phyloP scores from a whole-genome alignment of 2,329 filamentous ascomycete genomes.

The Diaporthe aspalathi region DNA sequence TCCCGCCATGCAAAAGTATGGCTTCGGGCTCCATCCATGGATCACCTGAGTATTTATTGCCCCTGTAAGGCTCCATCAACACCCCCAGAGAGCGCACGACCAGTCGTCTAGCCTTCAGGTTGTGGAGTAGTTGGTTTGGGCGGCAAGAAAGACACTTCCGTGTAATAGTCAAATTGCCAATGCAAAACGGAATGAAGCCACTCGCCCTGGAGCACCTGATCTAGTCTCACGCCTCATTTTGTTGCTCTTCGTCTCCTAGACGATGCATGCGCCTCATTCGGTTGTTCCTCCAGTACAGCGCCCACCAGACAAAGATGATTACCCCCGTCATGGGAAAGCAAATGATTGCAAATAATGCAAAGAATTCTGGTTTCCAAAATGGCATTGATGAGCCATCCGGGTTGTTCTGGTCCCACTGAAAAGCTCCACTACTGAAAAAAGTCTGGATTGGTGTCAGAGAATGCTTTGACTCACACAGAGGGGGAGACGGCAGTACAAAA shows the following conservation, averaged over 20 bases:
- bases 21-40: too few relatives aligned
- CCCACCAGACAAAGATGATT: conserved; percentile 7
- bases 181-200: too few relatives aligned
- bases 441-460: conserved; percentile 31
- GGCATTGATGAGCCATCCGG: neutral
- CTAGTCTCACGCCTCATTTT: too few relatives aligned
- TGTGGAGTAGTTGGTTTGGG: too few relatives aligned
- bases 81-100: too few relatives aligned
- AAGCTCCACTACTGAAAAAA: conserved; percentile 26
- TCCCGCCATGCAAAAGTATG: too few relatives aligned
- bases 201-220: too few relatives aligned
- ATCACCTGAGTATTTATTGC: too few relatives aligned
- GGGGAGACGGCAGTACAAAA: neutral
- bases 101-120: too few relatives aligned
- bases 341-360: neutral
- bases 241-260: neutral
- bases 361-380: neutral
- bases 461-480: neutral
- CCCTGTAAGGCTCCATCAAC: too few relatives aligned
- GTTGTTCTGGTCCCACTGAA: conserved; percentile 15
- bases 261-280: neutral
- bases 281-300: neutral
- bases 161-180: too few relatives aligned
- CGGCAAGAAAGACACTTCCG: too few relatives aligned
- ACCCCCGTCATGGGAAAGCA: neutral